Evolutionary conservation across 305 asterid species (phyloP), one percentile per base, ranked within the genome.

Genomic region (Solanum chacoense): DNA sequence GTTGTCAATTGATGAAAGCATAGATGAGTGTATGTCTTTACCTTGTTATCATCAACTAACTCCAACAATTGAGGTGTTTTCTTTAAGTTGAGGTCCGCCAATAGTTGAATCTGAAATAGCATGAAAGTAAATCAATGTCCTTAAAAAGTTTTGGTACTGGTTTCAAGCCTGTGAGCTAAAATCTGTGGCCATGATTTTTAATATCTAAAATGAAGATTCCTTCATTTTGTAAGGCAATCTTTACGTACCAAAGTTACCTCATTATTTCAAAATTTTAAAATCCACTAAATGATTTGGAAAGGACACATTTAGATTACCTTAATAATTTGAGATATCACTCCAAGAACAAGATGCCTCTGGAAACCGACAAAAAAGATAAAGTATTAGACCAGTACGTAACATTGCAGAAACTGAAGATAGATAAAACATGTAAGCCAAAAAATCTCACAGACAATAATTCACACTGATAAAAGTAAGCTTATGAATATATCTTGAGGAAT

Each of bases 61-160:
- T 96, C 98, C 90, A 95, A 96, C 81, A 97, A 92, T 90, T 96
- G 96, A 75, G 99, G 99, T 85, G 99, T 97, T 91, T 94, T 98
- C 93, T 91, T 95, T 38, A 98, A 89, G 93, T 98, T 96, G 89
- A 98, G 96, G 88, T 98, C 98, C 40, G 99, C 97, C 91, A 98
- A 89, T 90, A 98, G 90, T 95, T 98, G 99, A 89, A 98, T 98
- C 98, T 97, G 91, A 87, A 76, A 90, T 31, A 87, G 63, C 83
- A 89, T 38, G 29, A 85, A 11, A 75, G 76, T 40, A 77, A 45
- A 84, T 84, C 12, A 84, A 6, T 32, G 38, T 50, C 42, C 40
- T 50, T 4, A 10, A 11, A 31, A 50, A 4, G 1, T 22, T 31
- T 32, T 32, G 87, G n/a, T 55, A 55, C 7, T 84, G 74, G 13